These are phyloP conservation scores for Paecilomyces variotii DNA, from an alignment of 2,329 filamentous ascomycete genomes.

Conservation along the genomic window DNA sequence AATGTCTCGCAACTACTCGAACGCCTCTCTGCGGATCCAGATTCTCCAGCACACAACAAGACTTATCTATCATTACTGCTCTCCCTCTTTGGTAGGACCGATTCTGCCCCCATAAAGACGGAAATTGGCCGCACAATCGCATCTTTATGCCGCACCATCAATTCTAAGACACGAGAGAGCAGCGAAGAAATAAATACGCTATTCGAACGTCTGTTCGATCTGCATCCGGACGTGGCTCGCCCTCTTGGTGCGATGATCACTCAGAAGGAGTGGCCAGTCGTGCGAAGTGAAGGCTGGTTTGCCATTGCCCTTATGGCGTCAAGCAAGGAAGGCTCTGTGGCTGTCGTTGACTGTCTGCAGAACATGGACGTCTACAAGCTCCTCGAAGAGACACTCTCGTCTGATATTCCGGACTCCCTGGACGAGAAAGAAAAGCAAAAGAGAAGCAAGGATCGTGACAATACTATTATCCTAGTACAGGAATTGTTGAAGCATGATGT, in stretches of 20 bases:
- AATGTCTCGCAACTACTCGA: slow-evolving; percentile 32
- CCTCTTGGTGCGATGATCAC: slow-evolving; percentile 37
- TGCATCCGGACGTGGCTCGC: slow-evolving; percentile 28
- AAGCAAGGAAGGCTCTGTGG: slow-evolving; percentile 20
- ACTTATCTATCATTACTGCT: slow-evolving; percentile 37
- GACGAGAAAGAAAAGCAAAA: slow-evolving; percentile 19
- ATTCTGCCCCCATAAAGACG: slow-evolving; percentile 37
- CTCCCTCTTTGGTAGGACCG: slow-evolving; percentile 33
- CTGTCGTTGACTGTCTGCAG: slow-evolving; percentile 28
- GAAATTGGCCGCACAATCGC: slow-evolving; percentile 41
- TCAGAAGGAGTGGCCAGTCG: slow-evolving; percentile 41
- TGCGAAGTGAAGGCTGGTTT: slow-evolving; percentile 43
- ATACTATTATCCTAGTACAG: slow-evolving; percentile 32
- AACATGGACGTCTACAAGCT: slow-evolving; percentile 25
- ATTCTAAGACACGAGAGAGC: slow-evolving; percentile 19
- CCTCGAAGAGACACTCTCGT: slow-evolving; percentile 24
- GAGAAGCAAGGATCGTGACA: slow-evolving; percentile 32
- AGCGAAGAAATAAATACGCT: slow-evolving; percentile 15
- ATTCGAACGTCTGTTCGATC: slow-evolving; percentile 24
- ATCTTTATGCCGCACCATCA: slow-evolving; percentile 35
- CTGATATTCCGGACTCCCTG: slow-evolving; percentile 9
- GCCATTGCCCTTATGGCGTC: slow-evolving; percentile 40
- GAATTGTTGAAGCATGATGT: slow-evolving; percentile 33
- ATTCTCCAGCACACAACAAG: slow-evolving; percentile 18
- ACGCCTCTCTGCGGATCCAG: slow-evolving; percentile 18